Percentiles rank a stretch among this genome's conserved stretches.
Evolutionary conservation across 306 rosid species (phyloP).

Genomic region (Lagenaria siceraria): DNA sequence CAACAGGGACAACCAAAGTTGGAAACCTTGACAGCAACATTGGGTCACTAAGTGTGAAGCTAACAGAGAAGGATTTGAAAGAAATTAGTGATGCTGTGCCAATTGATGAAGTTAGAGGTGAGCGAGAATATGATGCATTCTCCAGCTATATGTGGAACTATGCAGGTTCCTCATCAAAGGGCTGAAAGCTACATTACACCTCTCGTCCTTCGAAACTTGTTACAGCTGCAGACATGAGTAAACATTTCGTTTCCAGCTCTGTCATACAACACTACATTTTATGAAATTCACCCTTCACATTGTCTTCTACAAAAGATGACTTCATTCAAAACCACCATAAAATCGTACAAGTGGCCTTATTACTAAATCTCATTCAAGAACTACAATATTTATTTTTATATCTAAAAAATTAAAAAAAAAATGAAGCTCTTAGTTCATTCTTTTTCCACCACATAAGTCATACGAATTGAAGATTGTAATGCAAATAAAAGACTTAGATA

Average conservation of each 20-base stretch:
- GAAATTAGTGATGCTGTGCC: conserved; percentile 56
- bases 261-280: background rate
- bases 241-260: background rate
- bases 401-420: background rate
- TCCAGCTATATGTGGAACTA: conserved; percentile 23
- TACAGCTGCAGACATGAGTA: background rate
- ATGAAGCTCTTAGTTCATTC: background rate
- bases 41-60: conserved; percentile 40
- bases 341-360: background rate
- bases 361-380: background rate
- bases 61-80: conserved; percentile 35
- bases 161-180: conserved; percentile 41
- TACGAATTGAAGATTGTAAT: background rate
- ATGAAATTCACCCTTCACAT: background rate
- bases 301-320: background rate
- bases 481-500: background rate
- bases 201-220: background rate
- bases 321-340: background rate
- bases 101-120: conserved; percentile 34
- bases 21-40: conserved; percentile 51
- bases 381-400: background rate
- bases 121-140: conserved; percentile 23
- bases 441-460: background rate
- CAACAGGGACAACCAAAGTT: conserved; percentile 47
- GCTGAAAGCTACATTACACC: background rate